These are phyloP conservation scores for Chaetomium strumarium DNA, from an alignment of 2,329 filamentous ascomycete genomes.

Conservation along the genomic window DNA sequence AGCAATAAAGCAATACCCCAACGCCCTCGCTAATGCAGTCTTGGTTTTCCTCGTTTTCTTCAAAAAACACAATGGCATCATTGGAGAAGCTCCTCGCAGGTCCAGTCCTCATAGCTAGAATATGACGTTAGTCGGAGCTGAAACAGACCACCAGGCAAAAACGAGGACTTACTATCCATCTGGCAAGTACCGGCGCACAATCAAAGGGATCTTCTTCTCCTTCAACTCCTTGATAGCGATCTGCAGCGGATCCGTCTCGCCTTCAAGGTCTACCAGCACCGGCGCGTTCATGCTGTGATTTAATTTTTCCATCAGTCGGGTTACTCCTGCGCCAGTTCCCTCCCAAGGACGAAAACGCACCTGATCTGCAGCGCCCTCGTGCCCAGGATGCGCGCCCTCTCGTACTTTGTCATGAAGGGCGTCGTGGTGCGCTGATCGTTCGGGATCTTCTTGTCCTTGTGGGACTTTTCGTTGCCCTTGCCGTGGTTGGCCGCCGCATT, in stretches of 20 bases:
- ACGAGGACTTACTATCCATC: slow-evolving; percentile 74
- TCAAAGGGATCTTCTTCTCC: slow-evolving; percentile 97
- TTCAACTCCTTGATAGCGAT: slow-evolving; percentile 96
- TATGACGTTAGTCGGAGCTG: not conserved
- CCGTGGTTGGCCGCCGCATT: slow-evolving; percentile 51
- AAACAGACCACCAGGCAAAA: slow-evolving; percentile 7
- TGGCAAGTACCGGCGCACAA: slow-evolving; percentile 90
- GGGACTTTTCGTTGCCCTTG: slow-evolving; percentile 49
- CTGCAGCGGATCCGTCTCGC: slow-evolving; percentile 94
- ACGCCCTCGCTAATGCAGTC: slow-evolving; percentile 31
- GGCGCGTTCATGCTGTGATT: slow-evolving; percentile 87
- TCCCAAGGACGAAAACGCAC: slow-evolving; percentile 41
- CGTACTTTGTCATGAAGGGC: slow-evolving; percentile 99
- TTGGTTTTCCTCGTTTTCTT: slow-evolving; percentile 14
- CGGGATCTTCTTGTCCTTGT: slow-evolving; percentile 81
- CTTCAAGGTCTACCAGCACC: slow-evolving; percentile 91
- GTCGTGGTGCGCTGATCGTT: slow-evolving; percentile 86
- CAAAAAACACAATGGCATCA: slow-evolving; percentile 24
- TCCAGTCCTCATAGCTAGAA: slow-evolving; percentile 93
- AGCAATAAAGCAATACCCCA: slow-evolving; percentile 19
- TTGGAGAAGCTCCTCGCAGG: slow-evolving; percentile 85
- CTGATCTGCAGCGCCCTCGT: slow-evolving; percentile 94
- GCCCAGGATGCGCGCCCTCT: slow-evolving; percentile 85
- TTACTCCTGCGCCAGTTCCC: not conserved
- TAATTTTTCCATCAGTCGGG: not conserved